These are phyloP conservation scores for Phytophthora pini DNA, from an alignment of 352 stramenopile genomes.

Conservation along the genomic window DNA sequence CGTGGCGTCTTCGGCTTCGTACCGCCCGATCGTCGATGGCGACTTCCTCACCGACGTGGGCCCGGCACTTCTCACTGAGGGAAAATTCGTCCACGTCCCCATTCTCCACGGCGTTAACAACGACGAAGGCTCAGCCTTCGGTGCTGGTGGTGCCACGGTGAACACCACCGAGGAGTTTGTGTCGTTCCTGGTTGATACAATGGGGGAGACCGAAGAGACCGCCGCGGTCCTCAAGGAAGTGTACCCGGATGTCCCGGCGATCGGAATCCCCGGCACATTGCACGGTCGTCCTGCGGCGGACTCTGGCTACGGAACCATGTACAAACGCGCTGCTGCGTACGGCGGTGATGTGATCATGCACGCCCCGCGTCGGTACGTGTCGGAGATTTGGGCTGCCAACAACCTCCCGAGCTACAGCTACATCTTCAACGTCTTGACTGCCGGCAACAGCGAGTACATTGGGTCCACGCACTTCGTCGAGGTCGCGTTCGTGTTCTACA, in stretches of 20 bases:
- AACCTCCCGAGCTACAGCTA: slow-evolving; percentile 37
- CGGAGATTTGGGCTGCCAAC: slow-evolving; percentile 33
- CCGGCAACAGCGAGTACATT: slow-evolving; percentile 19
- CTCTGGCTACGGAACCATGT: slow-evolving; percentile 34
- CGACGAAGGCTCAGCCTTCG: slow-evolving; percentile 41
- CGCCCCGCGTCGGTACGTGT: slow-evolving; percentile 33
- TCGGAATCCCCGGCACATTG: slow-evolving; percentile 29
- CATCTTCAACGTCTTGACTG: slow-evolving; percentile 31
- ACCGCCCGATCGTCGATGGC: slow-evolving; percentile 35
- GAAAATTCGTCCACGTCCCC: slow-evolving; percentile 41
- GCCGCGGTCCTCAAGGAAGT: slow-evolving; percentile 22
- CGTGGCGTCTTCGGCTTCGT: slow-evolving; percentile 15
- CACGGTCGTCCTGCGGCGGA: slow-evolving; percentile 27
- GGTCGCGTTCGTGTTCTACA: slow-evolving; percentile 43
- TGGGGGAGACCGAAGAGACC: slow-evolving; percentile 31
- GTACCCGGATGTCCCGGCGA: slow-evolving; percentile 37
- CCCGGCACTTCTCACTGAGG: slow-evolving; percentile 24
- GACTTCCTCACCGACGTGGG: slow-evolving; percentile 33
- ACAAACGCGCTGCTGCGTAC: slow-evolving; percentile 35
- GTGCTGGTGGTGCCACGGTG: not conserved
- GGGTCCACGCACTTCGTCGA: slow-evolving; percentile 34
- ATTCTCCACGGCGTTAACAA: slow-evolving; percentile 39
- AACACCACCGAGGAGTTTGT: slow-evolving; percentile 35
- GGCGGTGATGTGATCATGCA: slow-evolving; percentile 35
- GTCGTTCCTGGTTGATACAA: slow-evolving; percentile 23